phyloP scores from a whole-genome alignment of 1,284 basidiomycete genomes.

The Cerioporus squamosus region DNA sequence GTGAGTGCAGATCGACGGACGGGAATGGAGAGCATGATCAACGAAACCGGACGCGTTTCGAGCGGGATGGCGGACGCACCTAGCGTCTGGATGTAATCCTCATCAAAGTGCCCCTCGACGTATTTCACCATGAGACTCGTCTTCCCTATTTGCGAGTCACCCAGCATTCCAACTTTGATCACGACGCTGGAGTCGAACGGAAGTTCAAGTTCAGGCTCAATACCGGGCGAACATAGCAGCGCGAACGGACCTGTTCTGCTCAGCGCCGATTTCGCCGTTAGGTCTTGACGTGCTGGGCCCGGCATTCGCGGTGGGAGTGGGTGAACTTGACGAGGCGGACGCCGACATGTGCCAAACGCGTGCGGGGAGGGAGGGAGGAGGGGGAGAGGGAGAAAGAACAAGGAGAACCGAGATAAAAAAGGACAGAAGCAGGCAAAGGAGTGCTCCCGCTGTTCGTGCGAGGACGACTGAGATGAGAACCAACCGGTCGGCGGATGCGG shows the following conservation, averaged over 20 bases:
- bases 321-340: slow-evolving; percentile 37
- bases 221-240: slow-evolving; percentile 1
- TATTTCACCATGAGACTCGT: slow-evolving; percentile 99
- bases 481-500: slow-evolving; percentile 30
- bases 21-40: slow-evolving; percentile 49
- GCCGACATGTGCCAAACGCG: slow-evolving; percentile 35
- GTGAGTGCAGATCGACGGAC: neutral
- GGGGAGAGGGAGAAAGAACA: neutral
- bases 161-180: slow-evolving; percentile 98
- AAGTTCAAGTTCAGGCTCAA: slow-evolving; percentile 36
- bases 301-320: slow-evolving; percentile 44
- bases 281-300: slow-evolving; percentile 50
- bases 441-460: slow-evolving; percentile 22
- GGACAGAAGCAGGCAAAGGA: slow-evolving; percentile 21
- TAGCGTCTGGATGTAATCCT: slow-evolving; percentile 99
- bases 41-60: neutral
- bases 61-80: slow-evolving; percentile 51
- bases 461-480: slow-evolving; percentile 18
- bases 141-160: slow-evolving; percentile 98
- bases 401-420: slow-evolving; percentile 37
- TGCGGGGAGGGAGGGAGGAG: slow-evolving; percentile 37
- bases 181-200: slow-evolving; percentile 67
- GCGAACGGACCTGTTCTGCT: slow-evolving; percentile 68
- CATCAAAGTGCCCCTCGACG: slow-evolving; percentile 96
- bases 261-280: slow-evolving; percentile 64